These are phyloP conservation scores for Fusarium nurragi DNA, from an alignment of 2,329 filamentous ascomycete genomes.

Conservation along the genomic window DNA sequence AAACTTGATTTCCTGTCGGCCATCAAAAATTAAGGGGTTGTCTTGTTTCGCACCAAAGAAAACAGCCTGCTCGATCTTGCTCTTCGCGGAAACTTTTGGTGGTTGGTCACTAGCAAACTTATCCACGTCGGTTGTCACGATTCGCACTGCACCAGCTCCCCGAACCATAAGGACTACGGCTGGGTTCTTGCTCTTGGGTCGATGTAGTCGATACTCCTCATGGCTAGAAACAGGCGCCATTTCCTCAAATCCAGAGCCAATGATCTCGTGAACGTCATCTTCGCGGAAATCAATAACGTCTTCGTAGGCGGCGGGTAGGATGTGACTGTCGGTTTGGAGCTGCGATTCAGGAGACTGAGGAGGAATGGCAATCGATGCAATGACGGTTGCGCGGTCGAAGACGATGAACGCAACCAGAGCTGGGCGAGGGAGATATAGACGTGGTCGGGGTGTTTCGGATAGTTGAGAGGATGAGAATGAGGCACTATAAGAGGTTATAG, in stretches of 20 bases:
- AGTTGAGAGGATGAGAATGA: slow-evolving; percentile 55
- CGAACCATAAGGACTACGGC: slow-evolving; percentile 70
- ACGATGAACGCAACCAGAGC: slow-evolving; percentile 83
- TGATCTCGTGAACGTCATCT: slow-evolving; percentile 69
- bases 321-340: slow-evolving; percentile 72
- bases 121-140: slow-evolving; percentile 67
- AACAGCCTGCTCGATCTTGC: slow-evolving; percentile 91
- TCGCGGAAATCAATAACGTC: slow-evolving; percentile 84
- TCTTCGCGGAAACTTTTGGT: slow-evolving; percentile 79
- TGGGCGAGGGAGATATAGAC: slow-evolving; percentile 80
- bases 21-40: slow-evolving; percentile 88
- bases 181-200: slow-evolving; percentile 69
- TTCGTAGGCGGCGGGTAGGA: slow-evolving; percentile 76
- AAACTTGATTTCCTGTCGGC: slow-evolving; percentile 73
- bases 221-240: slow-evolving; percentile 48
- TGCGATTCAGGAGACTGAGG: slow-evolving; percentile 80
- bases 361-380: slow-evolving; percentile 75
- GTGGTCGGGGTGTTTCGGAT: slow-evolving; percentile 60
- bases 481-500: slow-evolving; percentile 71
- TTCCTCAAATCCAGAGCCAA: slow-evolving; percentile 72
- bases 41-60: slow-evolving; percentile 86
- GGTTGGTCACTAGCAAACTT: slow-evolving; percentile 67
- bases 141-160: slow-evolving; percentile 68
- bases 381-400: slow-evolving; percentile 79
- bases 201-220: slow-evolving; percentile 61